Conservation (phyloP, 208 protist genomes). For the Lotmaria passim region DNA sequence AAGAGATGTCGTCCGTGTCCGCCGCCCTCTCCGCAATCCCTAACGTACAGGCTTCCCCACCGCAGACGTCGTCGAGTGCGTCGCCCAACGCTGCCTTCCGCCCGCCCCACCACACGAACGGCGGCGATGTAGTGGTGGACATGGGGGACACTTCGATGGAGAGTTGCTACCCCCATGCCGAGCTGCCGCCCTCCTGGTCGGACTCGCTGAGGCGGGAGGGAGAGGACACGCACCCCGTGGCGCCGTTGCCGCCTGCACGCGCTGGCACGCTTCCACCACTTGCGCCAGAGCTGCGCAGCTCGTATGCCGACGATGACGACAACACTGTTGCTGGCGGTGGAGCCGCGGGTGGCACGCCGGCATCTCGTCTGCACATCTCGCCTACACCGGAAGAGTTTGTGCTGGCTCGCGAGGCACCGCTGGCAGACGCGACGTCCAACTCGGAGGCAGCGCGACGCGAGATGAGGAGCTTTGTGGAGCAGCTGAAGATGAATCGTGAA, state of each 20-base stretch:
- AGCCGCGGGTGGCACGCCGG: neutral
- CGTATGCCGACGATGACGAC: neutral
- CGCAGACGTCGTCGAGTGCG: neutral
- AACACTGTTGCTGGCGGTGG: neutral
- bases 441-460: slow-evolving; percentile 54
- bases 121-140: slow-evolving; percentile 26
- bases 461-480: slow-evolving; percentile 79
- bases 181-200: slow-evolving; percentile 30
- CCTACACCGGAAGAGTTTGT: slow-evolving; percentile 67
- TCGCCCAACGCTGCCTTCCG: neutral
- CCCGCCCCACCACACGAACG: too few relatives aligned
- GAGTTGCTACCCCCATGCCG: slow-evolving; percentile 25
- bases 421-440: slow-evolving; percentile 12
- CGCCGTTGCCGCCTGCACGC: slow-evolving; percentile 16
- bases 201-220: slow-evolving; percentile 6
- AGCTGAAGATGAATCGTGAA: slow-evolving; percentile 77
- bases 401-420: slow-evolving; percentile 26
- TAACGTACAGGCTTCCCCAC: neutral
- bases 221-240: slow-evolving; percentile 14
- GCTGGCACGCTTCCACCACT: slow-evolving; percentile 34
- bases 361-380: neutral
- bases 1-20: slow-evolving; percentile 15
- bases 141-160: slow-evolving; percentile 40
- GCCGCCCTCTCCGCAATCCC: slow-evolving; percentile 17
- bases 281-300: slow-evolving; percentile 26